Percentiles rank a stretch among this genome's conserved stretches.
Conservation (phyloP, 2,329 filamentous ascomycete genomes). For the Elsinoe arachidis region DNA sequence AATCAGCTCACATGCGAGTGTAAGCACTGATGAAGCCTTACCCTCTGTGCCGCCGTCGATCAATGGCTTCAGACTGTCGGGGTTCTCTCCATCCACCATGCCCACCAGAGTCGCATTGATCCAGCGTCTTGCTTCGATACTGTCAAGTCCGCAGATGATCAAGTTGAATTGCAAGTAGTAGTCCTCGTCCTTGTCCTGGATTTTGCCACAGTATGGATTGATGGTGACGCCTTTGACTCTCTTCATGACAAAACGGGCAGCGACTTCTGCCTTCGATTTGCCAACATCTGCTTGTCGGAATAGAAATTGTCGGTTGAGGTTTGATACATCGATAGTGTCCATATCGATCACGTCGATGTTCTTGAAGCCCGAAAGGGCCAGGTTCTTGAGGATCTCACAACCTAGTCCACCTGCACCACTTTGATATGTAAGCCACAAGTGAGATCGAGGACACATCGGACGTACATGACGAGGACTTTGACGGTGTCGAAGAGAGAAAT, state of each 20-base stretch:
- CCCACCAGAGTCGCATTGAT: slow-evolving; percentile 90
- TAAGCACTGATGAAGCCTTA: slow-evolving; percentile 21
- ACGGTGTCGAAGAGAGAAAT: slow-evolving; percentile 55
- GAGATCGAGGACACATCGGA: background rate
- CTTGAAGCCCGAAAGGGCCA: slow-evolving; percentile 90
- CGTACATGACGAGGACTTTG: slow-evolving; percentile 38
- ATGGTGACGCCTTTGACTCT: slow-evolving; percentile 86
- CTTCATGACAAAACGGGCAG: slow-evolving; percentile 81
- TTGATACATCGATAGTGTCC: slow-evolving; percentile 98
- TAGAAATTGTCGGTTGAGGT: slow-evolving; percentile 93
- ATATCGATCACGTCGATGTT: slow-evolving; percentile 99
- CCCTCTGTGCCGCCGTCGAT: slow-evolving; percentile 95
- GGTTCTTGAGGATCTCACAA: slow-evolving; percentile 93
- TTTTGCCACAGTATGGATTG: slow-evolving; percentile 86
- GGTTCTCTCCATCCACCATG: slow-evolving; percentile 76
- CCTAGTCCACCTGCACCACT: slow-evolving; percentile 91
- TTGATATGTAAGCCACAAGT: background rate
- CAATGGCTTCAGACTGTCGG: slow-evolving; percentile 81
- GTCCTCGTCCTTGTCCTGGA: slow-evolving; percentile 91
- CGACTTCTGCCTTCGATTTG: slow-evolving; percentile 86
- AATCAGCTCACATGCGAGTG: background rate
- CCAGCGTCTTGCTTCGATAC: slow-evolving; percentile 95
- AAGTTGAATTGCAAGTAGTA: slow-evolving; percentile 98
- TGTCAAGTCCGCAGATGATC: slow-evolving; percentile 89
- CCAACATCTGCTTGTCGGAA: slow-evolving; percentile 90